Conservation (phyloP, 441 rosid genomes). For the Eruca vesicaria region DNA sequence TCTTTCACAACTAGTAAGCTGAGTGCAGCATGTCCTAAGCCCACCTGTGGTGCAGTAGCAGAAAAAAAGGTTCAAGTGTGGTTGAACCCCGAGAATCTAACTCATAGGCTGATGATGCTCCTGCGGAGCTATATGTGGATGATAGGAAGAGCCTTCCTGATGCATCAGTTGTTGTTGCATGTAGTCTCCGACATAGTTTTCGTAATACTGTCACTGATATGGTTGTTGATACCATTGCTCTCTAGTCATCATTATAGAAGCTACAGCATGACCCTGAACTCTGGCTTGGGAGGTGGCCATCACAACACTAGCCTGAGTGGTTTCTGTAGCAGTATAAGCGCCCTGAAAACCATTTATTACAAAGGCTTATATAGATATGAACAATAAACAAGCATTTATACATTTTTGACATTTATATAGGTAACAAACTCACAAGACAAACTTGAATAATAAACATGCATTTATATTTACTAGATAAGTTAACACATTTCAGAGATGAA, state of each 20-base stretch:
- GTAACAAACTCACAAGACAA: not conserved
- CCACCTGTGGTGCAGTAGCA: not conserved
- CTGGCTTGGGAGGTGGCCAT: not conserved
- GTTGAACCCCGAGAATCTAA: not conserved
- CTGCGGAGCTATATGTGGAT: not conserved
- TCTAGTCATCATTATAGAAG: not conserved
- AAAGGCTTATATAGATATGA: not conserved
- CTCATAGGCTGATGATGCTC: not conserved
- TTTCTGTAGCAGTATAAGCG: not conserved
- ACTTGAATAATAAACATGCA: no score
- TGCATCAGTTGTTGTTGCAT: not conserved
- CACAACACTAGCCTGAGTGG: not conserved
- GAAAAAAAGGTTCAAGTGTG: not conserved
- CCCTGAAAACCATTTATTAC: not conserved
- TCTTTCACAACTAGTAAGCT: not conserved
- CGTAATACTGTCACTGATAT: not conserved
- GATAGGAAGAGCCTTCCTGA: no score
- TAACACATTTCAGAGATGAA: not conserved
- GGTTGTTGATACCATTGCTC: not conserved
- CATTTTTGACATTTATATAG: not conserved
- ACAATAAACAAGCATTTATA: not conserved
- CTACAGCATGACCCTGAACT: not conserved
- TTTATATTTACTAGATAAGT: not conserved
- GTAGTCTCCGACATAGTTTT: not conserved
- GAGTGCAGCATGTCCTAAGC: no score